phyloP scores from a whole-genome alignment of 805 yeast genomes.

The Nakazawaea anatomiae region DNA sequence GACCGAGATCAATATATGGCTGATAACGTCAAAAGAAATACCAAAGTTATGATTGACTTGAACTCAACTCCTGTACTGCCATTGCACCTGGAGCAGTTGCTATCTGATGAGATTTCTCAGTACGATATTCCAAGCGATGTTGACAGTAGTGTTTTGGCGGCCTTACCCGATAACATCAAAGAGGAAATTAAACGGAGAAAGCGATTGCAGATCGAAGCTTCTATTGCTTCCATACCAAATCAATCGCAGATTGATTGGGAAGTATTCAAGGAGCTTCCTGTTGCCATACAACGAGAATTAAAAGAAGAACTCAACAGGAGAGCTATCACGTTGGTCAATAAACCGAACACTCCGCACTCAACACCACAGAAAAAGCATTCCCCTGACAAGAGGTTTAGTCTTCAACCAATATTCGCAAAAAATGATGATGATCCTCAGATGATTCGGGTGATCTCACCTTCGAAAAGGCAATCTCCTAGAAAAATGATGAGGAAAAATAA shows the following conservation, averaged over 20 bases:
- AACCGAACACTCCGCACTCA: constrained; percentile 10
- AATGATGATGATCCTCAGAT: constrained; percentile 10
- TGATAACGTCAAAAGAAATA: background rate
- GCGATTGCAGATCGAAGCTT: constrained; percentile 9
- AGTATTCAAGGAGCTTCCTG: constrained; percentile 61
- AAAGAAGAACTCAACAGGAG: constrained; percentile 44
- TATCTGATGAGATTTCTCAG: background rate
- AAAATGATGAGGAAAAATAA: background rate
- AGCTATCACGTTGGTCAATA: constrained; percentile 14
- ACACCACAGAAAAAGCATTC: constrained; percentile 1
- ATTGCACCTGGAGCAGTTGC: background rate
- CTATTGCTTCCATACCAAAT: constrained; percentile 17
- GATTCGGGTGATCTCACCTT: constrained; percentile 5
- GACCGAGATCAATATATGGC: constrained; percentile 2
- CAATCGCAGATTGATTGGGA: constrained; percentile 39
- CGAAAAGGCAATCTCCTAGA: constrained; percentile 1
- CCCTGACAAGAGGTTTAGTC: constrained; percentile 7
- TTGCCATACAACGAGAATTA: constrained; percentile 59
- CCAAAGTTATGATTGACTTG: background rate
- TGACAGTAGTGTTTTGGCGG: constrained; percentile 20
- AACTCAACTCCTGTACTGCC: constrained; percentile 12
- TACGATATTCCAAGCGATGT: constrained; percentile 22
- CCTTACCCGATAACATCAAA: constrained; percentile 16
- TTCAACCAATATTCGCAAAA: constrained; percentile 17
- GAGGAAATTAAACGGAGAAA: constrained; percentile 13